Conservation (phyloP, 768 basidiomycete genomes). For the Saitozyma podzolica region DNA sequence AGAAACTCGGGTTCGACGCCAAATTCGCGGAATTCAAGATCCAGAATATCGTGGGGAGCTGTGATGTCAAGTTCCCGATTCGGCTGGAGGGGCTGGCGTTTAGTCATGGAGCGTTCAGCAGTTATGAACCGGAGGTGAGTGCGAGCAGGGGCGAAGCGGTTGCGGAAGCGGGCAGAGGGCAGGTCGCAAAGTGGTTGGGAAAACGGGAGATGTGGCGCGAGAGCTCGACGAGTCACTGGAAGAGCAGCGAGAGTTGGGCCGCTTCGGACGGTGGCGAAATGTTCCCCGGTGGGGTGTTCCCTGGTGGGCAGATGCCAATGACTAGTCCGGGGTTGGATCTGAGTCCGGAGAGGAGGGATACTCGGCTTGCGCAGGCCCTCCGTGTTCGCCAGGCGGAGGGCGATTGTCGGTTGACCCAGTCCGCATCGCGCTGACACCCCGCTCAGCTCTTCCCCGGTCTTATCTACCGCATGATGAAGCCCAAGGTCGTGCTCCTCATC, state of each 20-base stretch:
- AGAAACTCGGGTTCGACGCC: slow-evolving; percentile 98
- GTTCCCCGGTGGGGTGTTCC: too few relatives aligned
- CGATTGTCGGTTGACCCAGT: too few relatives aligned
- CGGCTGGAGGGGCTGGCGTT: slow-evolving; percentile 95
- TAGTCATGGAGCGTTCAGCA: slow-evolving; percentile 95
- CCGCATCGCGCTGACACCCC: too few relatives aligned
- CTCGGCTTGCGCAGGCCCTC: too few relatives aligned
- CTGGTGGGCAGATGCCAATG: too few relatives aligned
- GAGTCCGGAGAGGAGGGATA: too few relatives aligned
- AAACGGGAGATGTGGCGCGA: neutral
- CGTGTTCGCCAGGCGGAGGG: too few relatives aligned
- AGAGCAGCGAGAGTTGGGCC: too few relatives aligned
- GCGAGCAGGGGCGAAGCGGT: neutral
- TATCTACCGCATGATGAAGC: slow-evolving; percentile 99
- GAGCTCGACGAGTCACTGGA: neutral
- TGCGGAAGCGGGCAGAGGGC: neutral
- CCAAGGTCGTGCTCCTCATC: slow-evolving; percentile 96
- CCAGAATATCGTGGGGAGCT: slow-evolving; percentile 97
- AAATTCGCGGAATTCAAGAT: slow-evolving; percentile 99
- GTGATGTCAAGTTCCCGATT: slow-evolving; percentile 99
- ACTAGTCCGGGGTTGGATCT: too few relatives aligned
- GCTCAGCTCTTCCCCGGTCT: slow-evolving; percentile 92
- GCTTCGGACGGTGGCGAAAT: too few relatives aligned
- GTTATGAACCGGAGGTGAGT: slow-evolving; percentile 92
- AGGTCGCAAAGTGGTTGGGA: neutral